These are phyloP conservation scores for Saksenaea oblongispora DNA, from an alignment of 371 early-diverging fungal genomes.

Conservation along the genomic window DNA sequence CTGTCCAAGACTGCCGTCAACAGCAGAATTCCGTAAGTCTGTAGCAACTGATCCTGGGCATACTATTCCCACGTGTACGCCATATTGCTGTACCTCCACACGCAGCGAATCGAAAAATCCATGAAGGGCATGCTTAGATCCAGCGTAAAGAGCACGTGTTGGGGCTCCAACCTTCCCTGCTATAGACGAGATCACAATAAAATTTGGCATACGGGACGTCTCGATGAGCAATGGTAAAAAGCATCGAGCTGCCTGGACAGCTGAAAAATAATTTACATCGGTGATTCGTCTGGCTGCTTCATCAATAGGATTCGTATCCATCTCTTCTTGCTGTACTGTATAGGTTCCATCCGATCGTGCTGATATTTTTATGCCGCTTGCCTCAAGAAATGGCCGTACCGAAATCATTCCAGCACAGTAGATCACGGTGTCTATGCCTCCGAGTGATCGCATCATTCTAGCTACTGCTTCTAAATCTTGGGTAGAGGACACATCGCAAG, in stretches of 20 bases:
- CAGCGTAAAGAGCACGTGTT: constrained; percentile 80
- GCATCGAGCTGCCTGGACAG: constrained; percentile 58
- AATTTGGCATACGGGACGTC: constrained; percentile 52
- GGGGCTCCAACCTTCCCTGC: constrained; percentile 83
- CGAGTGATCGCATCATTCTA: constrained; percentile 15
- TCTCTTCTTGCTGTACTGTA: constrained; percentile 8
- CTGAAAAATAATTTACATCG: constrained; percentile 66
- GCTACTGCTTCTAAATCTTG: constrained; percentile 24
- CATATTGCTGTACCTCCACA: constrained; percentile 65
- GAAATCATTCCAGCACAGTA: constrained; percentile 75
- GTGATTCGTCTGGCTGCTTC: constrained; percentile 49
- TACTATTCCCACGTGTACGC: constrained; percentile 67
- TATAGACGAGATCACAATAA: constrained; percentile 80
- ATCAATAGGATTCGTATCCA: constrained; percentile 9
- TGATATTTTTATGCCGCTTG: constrained; percentile 37
- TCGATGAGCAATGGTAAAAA: constrained; percentile 61
- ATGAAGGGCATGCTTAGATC: constrained; percentile 81
- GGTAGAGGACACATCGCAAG: constrained; percentile 41
- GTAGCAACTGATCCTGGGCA: constrained; percentile 84
- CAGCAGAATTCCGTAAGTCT: constrained; percentile 68
- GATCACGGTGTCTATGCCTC: constrained; percentile 66
- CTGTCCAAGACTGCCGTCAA: constrained; percentile 46
- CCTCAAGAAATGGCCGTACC: constrained; percentile 56
- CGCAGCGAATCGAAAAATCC: constrained; percentile 86
- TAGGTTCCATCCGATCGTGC: background rate